These are phyloP conservation scores for Chlamydomonas sp. DNA, from an alignment of 139 green algal genomes.

Conservation along the genomic window DNA sequence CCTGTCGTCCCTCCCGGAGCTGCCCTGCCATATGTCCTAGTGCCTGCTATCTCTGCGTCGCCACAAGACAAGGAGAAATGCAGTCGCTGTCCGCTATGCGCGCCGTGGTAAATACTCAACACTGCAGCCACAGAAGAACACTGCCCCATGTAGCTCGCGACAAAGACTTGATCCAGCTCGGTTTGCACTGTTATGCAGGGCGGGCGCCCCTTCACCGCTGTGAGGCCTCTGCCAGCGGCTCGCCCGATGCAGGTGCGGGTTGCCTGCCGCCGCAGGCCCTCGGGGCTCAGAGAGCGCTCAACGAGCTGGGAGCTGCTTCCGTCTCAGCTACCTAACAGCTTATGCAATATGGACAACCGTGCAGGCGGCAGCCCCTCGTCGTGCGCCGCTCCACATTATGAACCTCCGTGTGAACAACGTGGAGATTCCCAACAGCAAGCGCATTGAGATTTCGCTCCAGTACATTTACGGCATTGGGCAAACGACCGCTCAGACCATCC, in stretches of 20 bases:
- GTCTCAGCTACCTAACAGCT: background rate
- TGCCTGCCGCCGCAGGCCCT: background rate
- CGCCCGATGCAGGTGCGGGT: conserved; percentile 46
- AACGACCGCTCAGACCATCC: conserved; percentile 92
- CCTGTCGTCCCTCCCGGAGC: too few species aligned
- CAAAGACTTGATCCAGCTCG: too few species aligned
- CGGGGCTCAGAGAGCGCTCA: background rate
- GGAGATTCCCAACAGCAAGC: conserved; percentile 99
- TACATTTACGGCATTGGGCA: conserved; percentile 97
- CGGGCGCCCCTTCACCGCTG: conserved; percentile 51
- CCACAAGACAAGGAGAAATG: too few species aligned
- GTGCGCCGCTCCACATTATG: conserved; percentile 74
- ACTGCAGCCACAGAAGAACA: background rate
- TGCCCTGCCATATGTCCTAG: too few species aligned
- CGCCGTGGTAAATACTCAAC: too few species aligned
- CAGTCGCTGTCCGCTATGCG: too few species aligned
- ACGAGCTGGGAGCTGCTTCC: background rate
- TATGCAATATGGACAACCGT: background rate
- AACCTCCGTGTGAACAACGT: conserved; percentile 95
- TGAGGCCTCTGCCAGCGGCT: conserved; percentile 41
- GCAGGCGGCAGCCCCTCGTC: conserved; percentile 56
- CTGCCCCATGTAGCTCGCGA: too few species aligned
- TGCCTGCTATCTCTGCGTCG: too few species aligned
- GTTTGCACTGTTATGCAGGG: conserved; percentile 5
- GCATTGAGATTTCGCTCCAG: conserved; percentile 93